Percentiles rank a stretch among this genome's conserved stretches.
phyloP scores from a whole-genome alignment of 2,329 filamentous ascomycete species.

The Fusarium neocosmosporiellum region DNA sequence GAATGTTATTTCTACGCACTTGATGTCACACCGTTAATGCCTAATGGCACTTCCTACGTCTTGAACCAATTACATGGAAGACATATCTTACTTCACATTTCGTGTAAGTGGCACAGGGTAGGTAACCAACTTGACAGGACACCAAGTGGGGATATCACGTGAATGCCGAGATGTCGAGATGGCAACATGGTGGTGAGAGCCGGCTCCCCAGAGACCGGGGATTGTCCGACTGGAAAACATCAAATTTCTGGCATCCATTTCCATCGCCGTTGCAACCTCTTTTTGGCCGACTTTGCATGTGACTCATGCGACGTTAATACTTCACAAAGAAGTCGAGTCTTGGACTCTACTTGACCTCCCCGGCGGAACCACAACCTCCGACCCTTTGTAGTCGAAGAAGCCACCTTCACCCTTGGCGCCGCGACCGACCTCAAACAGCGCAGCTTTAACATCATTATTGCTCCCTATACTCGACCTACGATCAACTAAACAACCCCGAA shows the following conservation, averaged over 20 bases:
- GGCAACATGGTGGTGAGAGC: conserved; percentile 24
- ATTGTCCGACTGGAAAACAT: conserved; percentile 36
- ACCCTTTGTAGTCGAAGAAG: conserved; percentile 25
- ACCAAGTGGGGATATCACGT: conserved; percentile 35
- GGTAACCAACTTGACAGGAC: not conserved
- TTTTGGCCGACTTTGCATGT: not conserved
- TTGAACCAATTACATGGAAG: not conserved
- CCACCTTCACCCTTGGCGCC: conserved; percentile 34
- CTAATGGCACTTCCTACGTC: not conserved
- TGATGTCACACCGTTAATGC: not conserved
- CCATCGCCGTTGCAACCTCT: conserved; percentile 23
- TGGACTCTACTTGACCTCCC: conserved; percentile 1
- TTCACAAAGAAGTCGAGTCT: not conserved
- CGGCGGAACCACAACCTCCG: conserved; percentile 1
- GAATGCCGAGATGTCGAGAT: conserved; percentile 27
- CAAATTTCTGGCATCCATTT: conserved; percentile 36
- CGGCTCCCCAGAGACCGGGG: conserved; percentile 23
- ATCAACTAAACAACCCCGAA: conserved; percentile 1
- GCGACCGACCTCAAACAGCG: conserved; percentile 14
- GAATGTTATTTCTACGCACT: not conserved
- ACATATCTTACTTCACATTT: not conserved
- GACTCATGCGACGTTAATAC: conserved; percentile 20
- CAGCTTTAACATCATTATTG: not conserved
- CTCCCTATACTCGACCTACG: conserved; percentile 3
- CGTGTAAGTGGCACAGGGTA: conserved; percentile 37